Base-by-base conservation (phyloP, 805 yeast genomes). In the Hanseniaspora meyeri region DNA sequence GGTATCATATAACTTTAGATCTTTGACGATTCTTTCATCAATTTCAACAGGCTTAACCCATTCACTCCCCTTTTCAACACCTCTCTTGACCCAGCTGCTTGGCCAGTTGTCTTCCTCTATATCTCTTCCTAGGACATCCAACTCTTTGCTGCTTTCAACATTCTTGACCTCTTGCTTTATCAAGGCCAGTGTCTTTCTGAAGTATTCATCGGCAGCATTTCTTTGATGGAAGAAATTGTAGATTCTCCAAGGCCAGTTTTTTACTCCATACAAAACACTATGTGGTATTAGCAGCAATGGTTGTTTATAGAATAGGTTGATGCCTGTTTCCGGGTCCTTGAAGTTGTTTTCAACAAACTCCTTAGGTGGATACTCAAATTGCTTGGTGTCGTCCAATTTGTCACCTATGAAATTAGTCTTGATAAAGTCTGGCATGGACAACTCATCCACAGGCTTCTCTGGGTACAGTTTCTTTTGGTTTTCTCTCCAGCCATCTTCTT, bases 21-120 rank as follows among this genome's bases (percentile, higher is more conserved):
- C 53, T 4, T 17, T 20, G 51, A 56, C 19, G 17, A 91, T 79
- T 59, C 95, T 73, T 9, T 78, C 80, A 65, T 91, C 97, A 32
- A 79, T 79, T 8, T 66, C 72, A 49, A 90, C 71, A 31, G 84
- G 90, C 64, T 81, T 81, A 56, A 83, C 81, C 98, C 98, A 91
- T 66, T 91, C 97, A 60, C 95, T 84, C 43, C 78, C 72, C 61
- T 80, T 83, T 53, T 80, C 85, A 49, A 69, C 66, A n/a, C 96
- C 95, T 58, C 75, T 77, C 61, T 80, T 76, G 37, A 87, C 85
- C 96, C 97, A 91, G 58, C 77, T 76, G 55, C 72, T 68, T 14
- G 96, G 96, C 97, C 97, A 91, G 61, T 87, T 91, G 6, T 68
- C 64, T 65, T 90, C 96, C 67, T 89, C 96, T 43, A 73, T 80